phyloP scores from a whole-genome alignment of 805 yeast species.

The Phaffomyces thermotolerans region DNA sequence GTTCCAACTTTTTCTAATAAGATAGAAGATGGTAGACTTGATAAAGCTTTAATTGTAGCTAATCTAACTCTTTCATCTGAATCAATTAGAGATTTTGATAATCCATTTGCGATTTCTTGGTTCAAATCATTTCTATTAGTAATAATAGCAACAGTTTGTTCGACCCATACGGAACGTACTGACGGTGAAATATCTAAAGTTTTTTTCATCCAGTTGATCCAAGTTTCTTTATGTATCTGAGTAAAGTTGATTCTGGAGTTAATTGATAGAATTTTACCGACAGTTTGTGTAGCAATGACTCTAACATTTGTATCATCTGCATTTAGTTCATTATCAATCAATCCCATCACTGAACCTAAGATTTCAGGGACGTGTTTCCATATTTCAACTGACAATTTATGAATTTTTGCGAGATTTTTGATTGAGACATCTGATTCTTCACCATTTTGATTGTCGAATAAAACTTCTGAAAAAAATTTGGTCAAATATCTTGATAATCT shows the following conservation, averaged over 20 bases:
- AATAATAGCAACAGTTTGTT: slow-evolving; percentile 44
- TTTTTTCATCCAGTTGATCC: slow-evolving; percentile 68
- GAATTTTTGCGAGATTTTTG: slow-evolving; percentile 52
- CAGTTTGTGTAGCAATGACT: slow-evolving; percentile 60
- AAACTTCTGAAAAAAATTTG: slow-evolving; percentile 69
- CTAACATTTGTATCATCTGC: slow-evolving; percentile 63
- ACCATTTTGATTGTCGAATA: slow-evolving; percentile 40
- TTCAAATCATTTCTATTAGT: slow-evolving; percentile 37
- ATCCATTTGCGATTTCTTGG: slow-evolving; percentile 46
- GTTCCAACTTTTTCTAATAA: slow-evolving; percentile 44
- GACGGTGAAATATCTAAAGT: slow-evolving; percentile 57
- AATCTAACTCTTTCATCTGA: slow-evolving; percentile 67
- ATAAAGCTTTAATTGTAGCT: slow-evolving; percentile 47
- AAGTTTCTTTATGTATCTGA: slow-evolving; percentile 49
- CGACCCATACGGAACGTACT: slow-evolving; percentile 68
- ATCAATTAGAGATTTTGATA: slow-evolving; percentile 66
- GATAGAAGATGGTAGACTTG: slow-evolving; percentile 36
- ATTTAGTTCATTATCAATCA: slow-evolving; percentile 70
- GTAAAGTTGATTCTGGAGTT: slow-evolving; percentile 50
- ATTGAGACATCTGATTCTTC: slow-evolving; percentile 15
- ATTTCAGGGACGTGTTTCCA: slow-evolving; percentile 79
- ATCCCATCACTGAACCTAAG: slow-evolving; percentile 65
- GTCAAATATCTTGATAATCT: slow-evolving; percentile 70
- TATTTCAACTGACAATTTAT: slow-evolving; percentile 52
- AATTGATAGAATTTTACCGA: slow-evolving; percentile 55